phyloP scores from a whole-genome alignment of 306 rosid species.

The Pterocarpus santalinus region DNA sequence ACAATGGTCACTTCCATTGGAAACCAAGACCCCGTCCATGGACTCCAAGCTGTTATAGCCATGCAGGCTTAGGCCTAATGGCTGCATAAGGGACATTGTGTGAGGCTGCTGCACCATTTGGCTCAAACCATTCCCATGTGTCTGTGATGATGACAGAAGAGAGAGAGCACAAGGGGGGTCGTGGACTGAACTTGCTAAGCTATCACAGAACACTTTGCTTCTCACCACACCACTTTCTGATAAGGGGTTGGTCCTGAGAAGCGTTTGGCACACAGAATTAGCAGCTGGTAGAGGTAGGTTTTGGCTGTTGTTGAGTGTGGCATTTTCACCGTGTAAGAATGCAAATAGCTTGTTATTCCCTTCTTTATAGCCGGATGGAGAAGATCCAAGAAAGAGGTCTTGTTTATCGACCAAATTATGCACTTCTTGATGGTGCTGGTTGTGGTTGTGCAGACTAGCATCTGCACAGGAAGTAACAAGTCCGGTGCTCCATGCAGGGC shows the following conservation, averaged over 20 bases:
- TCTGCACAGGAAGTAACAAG: constrained; percentile 58
- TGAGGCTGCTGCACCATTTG: constrained; percentile 61
- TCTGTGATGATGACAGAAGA: constrained; percentile 99
- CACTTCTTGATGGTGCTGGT: constrained; percentile 49
- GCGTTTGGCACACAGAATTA: constrained; percentile 47
- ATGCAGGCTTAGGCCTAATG: constrained; percentile 61
- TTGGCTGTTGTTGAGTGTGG: constrained; percentile 26
- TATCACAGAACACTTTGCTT: constrained; percentile 60
- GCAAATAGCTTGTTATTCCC: constrained; percentile 53
- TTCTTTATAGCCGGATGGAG: constrained; percentile 47
- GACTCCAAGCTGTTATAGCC: constrained; percentile 56
- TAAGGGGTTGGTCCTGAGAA: constrained; percentile 51
- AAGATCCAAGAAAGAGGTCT: constrained; percentile 62
- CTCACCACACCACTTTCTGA: constrained; percentile 56
- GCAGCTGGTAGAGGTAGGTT: constrained; percentile 42
- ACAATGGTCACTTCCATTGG: constrained; percentile 59
- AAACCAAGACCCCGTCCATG: constrained; percentile 64
- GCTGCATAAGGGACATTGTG: constrained; percentile 59
- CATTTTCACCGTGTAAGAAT: constrained; percentile 53
- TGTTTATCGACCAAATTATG: constrained; percentile 56
- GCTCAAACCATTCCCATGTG: constrained; percentile 65
- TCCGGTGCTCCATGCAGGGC: constrained; percentile 63
- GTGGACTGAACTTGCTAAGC: constrained; percentile 52
- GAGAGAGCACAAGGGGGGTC: constrained; percentile 97
- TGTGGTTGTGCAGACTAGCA: constrained; percentile 56